Evolutionary conservation across 2,329 filamentous ascomycete genomes (phyloP), one percentile per base, ranked within the genome.

Genomic region (Xylariaceae sp.): DNA sequence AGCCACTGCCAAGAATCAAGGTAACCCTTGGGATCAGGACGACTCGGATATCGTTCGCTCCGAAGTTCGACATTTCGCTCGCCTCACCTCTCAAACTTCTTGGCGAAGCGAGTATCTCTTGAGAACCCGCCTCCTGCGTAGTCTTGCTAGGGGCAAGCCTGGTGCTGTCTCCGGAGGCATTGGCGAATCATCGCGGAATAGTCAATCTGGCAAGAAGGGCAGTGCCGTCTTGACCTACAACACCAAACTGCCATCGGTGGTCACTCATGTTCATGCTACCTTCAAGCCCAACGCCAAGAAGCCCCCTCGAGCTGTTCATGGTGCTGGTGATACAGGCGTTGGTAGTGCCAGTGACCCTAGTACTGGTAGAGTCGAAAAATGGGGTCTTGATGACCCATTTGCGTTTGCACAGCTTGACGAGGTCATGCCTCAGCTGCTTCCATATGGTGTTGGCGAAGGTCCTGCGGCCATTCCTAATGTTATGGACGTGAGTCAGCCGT

Each of bases 91-190:
- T 3, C 68, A 90, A 47, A 86, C 89, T n/a, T 93, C 90, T 8
- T 97, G 93, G 91, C 80, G 91, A 53, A 96, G 88, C 64, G 93
- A 98, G 64, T 98, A 97, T 57, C 85, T 97, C 36, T 68, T 95
- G 42, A 79, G 93, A 35, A 96, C 89, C 2, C 79, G 88, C 35
- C 76, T 97, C 38, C 69, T 97, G 39, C 80, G 89, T 34, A 93
- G 87, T 47, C 71, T 97, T 43, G 78, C 77, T 35, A 82, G 88
- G 45, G 93, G 91, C 38, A 95, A 90, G 59, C 89, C 91, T 44
- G 67, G 76, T 53, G 75, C 83, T 29, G 68, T 71, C 9, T 71
- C 35, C 66, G 72, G 55, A 60, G 77, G 65, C 22, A 65, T 70
- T 42, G 78, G 79, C 9, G 66, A 76, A 9, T 73, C 74, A 9